Base-by-base conservation (phyloP, 306 rosid genomes). In the Aeschynomene evenia region DNA sequence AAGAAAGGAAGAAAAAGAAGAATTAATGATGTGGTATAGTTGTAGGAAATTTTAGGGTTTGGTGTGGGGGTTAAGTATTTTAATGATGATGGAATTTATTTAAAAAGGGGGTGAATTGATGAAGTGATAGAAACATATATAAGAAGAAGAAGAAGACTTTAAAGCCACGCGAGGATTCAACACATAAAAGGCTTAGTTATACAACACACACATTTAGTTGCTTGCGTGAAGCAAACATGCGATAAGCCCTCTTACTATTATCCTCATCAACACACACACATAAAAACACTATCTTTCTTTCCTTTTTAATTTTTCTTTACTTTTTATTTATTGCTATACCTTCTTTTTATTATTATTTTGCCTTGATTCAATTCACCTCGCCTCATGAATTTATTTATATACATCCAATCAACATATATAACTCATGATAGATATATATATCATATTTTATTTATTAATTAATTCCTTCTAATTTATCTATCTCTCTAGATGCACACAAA, bases 141-240 rank as follows among this genome's bases (percentile, higher is more conserved):
- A 53, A 49, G 52, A 22, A 70, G 39, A 74, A 53, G 71, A 45
- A 16, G 72, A 81, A 90, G 86, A 64, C 96, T 93, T 90, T 86
- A 86, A 90, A 88, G 98, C 84, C 96, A 90, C 91, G 97, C 89
- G 90, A 88, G 71, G 75, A 84, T 86, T 88, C 84, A 88, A n/a
- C n/a, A n/a, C n/a, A n/a, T n/a, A n/a, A 85, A 86, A 84, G 85
- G 72, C 70, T 85, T 88, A 86, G n/a, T n/a, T n/a, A n/a, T n/a
- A n/a, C n/a, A n/a, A 80, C 84, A 15, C 59, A 64, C 78, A 83
- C 86, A 82, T 84, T 83, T 85, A 83, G 86, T 80, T 80, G 81
- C 63, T 93, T 88, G 98, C 97, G 97, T 93, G 96, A 93, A 93
- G 96, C 93, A 93, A 93, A 86, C 93, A 88, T 80, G 84, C 74